phyloP scores from a whole-genome alignment of 139 green algal species.

The Coelastrella sp. region DNA sequence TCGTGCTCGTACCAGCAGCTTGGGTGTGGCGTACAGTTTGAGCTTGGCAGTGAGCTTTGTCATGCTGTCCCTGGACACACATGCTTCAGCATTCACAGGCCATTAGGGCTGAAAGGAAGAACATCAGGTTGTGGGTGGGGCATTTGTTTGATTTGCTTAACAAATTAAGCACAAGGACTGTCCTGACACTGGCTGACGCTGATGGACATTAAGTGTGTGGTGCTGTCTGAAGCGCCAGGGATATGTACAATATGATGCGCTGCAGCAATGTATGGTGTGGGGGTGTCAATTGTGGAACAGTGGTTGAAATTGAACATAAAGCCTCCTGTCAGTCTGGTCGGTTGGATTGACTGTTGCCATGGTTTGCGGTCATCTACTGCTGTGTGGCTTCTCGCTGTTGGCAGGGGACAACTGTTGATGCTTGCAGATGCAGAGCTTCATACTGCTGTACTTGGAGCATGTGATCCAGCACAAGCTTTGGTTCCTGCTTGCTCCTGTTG shows the following conservation, averaged over 20 bases:
- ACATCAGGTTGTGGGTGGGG: not conserved
- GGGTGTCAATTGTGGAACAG: not conserved
- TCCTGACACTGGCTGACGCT: not conserved
- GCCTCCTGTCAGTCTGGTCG: not conserved
- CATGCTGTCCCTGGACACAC: constrained; percentile 28
- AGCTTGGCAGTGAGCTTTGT: constrained; percentile 57
- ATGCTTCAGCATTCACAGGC: constrained; percentile 40
- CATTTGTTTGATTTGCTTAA: not conserved
- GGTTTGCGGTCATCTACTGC: too few species aligned
- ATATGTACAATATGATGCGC: not conserved
- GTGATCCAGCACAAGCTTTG: too few species aligned
- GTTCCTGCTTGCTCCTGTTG: too few species aligned
- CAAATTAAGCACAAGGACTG: not conserved
- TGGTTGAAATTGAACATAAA: not conserved
- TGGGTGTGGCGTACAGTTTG: constrained; percentile 73
- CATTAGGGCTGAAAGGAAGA: too few species aligned
- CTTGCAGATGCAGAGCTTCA: too few species aligned
- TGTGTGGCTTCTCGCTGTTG: too few species aligned
- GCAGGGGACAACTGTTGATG: too few species aligned
- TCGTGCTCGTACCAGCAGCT: constrained; percentile 46
- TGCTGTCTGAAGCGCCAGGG: not conserved
- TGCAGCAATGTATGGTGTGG: not conserved
- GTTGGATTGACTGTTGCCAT: too few species aligned
- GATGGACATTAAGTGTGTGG: not conserved
- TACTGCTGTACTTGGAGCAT: too few species aligned